These are phyloP conservation scores for Davidsoniella neocaledoniae DNA, from an alignment of 2,329 filamentous ascomycete species.

Conservation along the genomic window DNA sequence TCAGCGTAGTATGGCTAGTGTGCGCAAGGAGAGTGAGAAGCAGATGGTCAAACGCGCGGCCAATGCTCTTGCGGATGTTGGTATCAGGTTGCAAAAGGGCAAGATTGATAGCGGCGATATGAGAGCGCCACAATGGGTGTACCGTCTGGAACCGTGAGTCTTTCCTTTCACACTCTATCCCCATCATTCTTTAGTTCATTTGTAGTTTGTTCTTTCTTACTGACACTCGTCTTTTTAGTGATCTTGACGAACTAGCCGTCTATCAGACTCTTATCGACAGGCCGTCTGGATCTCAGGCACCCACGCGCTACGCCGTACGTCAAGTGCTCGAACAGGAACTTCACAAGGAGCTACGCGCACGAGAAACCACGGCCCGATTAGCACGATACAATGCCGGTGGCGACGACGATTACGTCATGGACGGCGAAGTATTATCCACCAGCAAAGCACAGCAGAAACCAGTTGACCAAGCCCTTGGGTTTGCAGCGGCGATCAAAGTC, in stretches of 20 bases:
- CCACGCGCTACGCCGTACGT: constrained; percentile 78
- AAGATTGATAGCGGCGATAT: constrained; percentile 55
- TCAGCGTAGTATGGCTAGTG: constrained; percentile 55
- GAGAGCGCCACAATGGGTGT: constrained; percentile 58
- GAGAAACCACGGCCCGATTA: constrained; percentile 49
- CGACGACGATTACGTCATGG: constrained; percentile 26
- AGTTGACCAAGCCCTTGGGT: no score
- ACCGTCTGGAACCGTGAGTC: constrained; percentile 84
- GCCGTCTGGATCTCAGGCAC: constrained; percentile 40
- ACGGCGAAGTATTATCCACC: constrained; percentile 16
- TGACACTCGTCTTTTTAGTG: constrained; percentile 22
- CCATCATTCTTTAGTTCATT: neutral
- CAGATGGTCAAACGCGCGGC: constrained; percentile 65
- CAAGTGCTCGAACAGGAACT: constrained; percentile 90
- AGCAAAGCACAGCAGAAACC: neutral
- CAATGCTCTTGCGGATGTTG: constrained; percentile 65
- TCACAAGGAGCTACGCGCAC: constrained; percentile 50
- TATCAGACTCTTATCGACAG: constrained; percentile 52
- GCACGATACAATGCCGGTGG: constrained; percentile 42
- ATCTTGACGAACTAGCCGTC: constrained; percentile 59
- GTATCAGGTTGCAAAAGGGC: constrained; percentile 64
- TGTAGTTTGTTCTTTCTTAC: neutral
- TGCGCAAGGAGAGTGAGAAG: constrained; percentile 74
- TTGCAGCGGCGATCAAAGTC: constrained; percentile 23
- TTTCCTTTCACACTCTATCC: neutral